Evolutionary conservation across 192 early-diverging fungal species (phyloP).

Genomic region (Entophlyctis helioformis): DNA sequence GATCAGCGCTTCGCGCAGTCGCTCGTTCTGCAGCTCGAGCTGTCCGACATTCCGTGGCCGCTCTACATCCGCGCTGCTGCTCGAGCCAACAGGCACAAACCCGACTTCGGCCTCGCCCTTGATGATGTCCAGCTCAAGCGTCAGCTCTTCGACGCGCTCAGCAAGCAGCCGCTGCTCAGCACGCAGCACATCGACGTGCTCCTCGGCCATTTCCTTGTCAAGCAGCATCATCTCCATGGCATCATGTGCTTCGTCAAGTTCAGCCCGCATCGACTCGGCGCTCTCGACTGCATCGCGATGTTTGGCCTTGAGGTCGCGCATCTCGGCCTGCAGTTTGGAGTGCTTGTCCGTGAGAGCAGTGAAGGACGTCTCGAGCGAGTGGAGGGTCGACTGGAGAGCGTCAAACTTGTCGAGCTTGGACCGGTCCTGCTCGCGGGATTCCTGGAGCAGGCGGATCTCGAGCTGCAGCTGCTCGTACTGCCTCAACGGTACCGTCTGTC

Average conservation of each 20-base stretch:
- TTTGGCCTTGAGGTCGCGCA: constrained; percentile 48
- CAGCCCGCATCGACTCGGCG: constrained; percentile 47
- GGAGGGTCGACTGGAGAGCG: constrained; percentile 55
- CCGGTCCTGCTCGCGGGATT: constrained; percentile 70
- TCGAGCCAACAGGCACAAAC: too few relatives aligned
- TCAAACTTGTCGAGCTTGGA: constrained; percentile 64
- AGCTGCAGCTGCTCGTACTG: constrained; percentile 71
- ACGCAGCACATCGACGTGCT: constrained; percentile 62
- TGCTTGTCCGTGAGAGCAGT: constrained; percentile 41
- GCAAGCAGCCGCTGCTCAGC: constrained; percentile 59
- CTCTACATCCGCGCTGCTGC: background rate
- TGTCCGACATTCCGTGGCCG: constrained; percentile 21
- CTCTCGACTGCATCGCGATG: constrained; percentile 56
- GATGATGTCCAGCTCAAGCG: constrained; percentile 53
- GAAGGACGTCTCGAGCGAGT: constrained; percentile 20
- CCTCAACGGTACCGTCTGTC: constrained; percentile 10
- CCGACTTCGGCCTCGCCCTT: constrained; percentile 56
- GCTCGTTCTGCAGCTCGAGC: constrained; percentile 72
- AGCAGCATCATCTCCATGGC: constrained; percentile 74
- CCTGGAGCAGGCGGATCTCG: constrained; percentile 64
- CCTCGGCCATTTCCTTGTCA: constrained; percentile 89
- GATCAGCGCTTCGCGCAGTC: constrained; percentile 77
- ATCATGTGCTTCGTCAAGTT: constrained; percentile 61
- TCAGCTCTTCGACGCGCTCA: constrained; percentile 70
- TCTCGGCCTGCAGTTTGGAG: constrained; percentile 44